These are phyloP conservation scores for Chlamydomonas sphaeroides DNA, from an alignment of 139 green algal genomes.

Conservation along the genomic window DNA sequence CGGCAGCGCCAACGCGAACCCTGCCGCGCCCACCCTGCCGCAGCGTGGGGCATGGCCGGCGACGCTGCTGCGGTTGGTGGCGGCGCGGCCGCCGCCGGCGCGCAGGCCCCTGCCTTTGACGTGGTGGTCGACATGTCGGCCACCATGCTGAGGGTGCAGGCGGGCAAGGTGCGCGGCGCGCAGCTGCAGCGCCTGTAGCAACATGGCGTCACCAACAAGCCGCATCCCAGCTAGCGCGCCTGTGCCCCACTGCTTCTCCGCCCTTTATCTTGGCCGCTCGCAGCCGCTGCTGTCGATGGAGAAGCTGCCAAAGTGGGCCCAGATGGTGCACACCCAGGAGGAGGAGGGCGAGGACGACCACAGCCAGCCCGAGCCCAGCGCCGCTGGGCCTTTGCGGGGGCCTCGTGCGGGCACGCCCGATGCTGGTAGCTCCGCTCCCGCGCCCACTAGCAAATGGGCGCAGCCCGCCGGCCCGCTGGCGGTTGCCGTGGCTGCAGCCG, in stretches of 20 bases:
- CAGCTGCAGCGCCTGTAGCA: no score
- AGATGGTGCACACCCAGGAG: not conserved
- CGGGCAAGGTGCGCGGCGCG: slow-evolving; percentile 39
- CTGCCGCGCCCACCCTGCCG: not conserved
- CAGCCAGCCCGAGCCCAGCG: no score
- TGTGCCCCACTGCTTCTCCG: no score
- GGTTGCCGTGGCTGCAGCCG: no score
- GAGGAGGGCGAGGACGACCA: not conserved
- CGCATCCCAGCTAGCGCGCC: no score
- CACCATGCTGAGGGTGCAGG: slow-evolving; percentile 38
- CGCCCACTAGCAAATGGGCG: not conserved
- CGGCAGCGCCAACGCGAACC: no score
- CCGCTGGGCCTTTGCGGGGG: no score
- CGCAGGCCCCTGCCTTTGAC: not conserved
- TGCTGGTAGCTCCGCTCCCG: no score
- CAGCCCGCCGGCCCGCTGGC: no score
- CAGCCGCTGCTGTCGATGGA: slow-evolving; percentile 53
- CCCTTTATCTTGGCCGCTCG: no score
- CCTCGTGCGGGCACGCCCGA: no score
- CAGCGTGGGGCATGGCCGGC: slow-evolving; percentile 1
- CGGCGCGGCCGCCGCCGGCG: not conserved
- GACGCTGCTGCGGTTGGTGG: not conserved
- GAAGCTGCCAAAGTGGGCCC: slow-evolving; percentile 62
- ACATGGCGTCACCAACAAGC: no score
- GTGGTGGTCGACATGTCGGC: slow-evolving; percentile 29